A percentile compares a stretch with the other conserved stretches of the same genome.
Conservation (phyloP, 305 asterid species). For the Fraxinus ornus region DNA sequence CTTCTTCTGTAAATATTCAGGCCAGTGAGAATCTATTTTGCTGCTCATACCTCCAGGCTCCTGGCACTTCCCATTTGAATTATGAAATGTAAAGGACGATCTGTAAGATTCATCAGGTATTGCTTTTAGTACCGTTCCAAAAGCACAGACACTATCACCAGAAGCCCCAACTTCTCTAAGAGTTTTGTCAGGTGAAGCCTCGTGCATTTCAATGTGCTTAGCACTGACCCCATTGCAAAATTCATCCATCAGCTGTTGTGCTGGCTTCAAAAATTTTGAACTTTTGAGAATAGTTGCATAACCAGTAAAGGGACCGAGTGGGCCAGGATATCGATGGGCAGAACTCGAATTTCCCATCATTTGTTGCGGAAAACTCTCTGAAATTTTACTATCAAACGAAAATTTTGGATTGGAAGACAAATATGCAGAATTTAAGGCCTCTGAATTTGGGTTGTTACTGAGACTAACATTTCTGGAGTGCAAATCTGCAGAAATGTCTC, state of each 20-base stretch:
- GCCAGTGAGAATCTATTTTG: constrained; percentile 35
- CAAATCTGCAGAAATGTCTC: neutral
- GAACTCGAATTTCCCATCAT: constrained; percentile 13
- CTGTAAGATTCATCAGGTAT: constrained; percentile 28
- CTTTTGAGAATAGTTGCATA: constrained; percentile 62
- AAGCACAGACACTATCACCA: constrained; percentile 19
- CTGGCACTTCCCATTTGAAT: constrained; percentile 30
- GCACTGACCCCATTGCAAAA: constrained; percentile 42
- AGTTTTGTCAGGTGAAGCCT: constrained; percentile 5
- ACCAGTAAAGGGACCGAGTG: constrained; percentile 83
- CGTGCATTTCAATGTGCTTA: constrained; percentile 13
- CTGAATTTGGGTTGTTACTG: constrained; percentile 19
- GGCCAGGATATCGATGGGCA: constrained; percentile 49
- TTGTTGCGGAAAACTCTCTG: constrained; percentile 16
- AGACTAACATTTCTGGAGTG: neutral
- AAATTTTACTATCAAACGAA: neutral
- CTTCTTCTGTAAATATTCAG: constrained; percentile 53
- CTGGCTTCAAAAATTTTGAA: constrained; percentile 62
- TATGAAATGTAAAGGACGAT: constrained; percentile 29
- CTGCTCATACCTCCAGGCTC: constrained; percentile 32
- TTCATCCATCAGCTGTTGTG: constrained; percentile 67
- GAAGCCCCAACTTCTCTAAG: constrained; percentile 42
- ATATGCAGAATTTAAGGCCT: constrained; percentile 23
- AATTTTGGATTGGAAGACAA: constrained; percentile 2
- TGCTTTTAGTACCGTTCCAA: constrained; percentile 20